Evolutionary conservation across 768 basidiomycete species (phyloP).

Genomic region (Panellus pusillus): DNA sequence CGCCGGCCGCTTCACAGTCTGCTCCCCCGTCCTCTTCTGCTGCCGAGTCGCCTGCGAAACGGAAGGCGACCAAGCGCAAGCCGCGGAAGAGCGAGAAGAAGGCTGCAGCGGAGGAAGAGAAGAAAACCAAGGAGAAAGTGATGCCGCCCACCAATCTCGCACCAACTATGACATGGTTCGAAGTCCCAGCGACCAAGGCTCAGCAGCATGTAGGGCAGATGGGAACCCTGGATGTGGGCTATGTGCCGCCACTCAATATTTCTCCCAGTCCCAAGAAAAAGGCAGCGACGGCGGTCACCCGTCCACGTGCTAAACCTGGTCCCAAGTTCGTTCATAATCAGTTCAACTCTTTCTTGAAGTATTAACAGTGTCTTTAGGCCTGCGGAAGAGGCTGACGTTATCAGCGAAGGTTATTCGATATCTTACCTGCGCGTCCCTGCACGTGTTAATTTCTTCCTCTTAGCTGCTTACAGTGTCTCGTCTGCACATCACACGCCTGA

Average conservation of each 20-base stretch:
- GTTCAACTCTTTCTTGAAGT: no score
- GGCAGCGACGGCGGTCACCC: slow-evolving; percentile 39
- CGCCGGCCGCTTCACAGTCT: slow-evolving; percentile 16
- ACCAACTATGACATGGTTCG: slow-evolving; percentile 43
- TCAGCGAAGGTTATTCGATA: slow-evolving; percentile 58
- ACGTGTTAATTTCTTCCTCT: slow-evolving; percentile 8
- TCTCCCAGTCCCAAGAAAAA: slow-evolving; percentile 54
- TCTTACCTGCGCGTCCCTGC: background rate
- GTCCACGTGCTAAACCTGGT: slow-evolving; percentile 34
- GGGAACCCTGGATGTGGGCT: slow-evolving; percentile 23
- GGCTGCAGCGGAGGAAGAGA: slow-evolving; percentile 41
- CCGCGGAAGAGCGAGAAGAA: slow-evolving; percentile 56
- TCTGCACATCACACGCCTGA: slow-evolving; percentile 59
- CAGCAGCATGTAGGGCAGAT: slow-evolving; percentile 34
- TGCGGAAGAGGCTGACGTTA: slow-evolving; percentile 53
- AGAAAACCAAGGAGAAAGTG: slow-evolving; percentile 41
- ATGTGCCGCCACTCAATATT: slow-evolving; percentile 9
- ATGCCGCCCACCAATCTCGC: slow-evolving; percentile 33
- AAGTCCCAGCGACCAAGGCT: slow-evolving; percentile 40
- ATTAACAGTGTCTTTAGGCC: no score
- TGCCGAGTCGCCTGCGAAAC: slow-evolving; percentile 44
- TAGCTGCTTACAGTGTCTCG: slow-evolving; percentile 60
- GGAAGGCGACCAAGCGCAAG: slow-evolving; percentile 53
- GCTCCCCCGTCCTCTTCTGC: slow-evolving; percentile 27
- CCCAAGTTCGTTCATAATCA: slow-evolving; percentile 22